Evolutionary conservation across 345 rosid species (phyloP).

Genomic region (Raphanus raphanistrum): DNA sequence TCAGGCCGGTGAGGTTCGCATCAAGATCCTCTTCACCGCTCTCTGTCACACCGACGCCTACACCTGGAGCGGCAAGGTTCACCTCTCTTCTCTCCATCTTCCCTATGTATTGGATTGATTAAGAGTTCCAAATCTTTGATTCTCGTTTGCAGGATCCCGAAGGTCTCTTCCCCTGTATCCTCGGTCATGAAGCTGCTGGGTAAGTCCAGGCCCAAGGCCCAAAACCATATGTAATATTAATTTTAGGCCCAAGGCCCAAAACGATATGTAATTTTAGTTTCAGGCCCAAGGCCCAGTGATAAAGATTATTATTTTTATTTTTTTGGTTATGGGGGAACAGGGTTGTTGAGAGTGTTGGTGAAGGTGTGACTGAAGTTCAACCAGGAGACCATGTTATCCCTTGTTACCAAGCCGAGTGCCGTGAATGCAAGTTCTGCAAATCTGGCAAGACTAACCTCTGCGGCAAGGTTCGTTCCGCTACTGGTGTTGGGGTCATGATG

Average conservation of each 20-base stretch:
- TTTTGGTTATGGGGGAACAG: slow-evolving; percentile 17
- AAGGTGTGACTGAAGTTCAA: slow-evolving; percentile 89
- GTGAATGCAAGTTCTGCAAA: slow-evolving; percentile 96
- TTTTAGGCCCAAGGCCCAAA: too few species aligned
- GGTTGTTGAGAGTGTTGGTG: slow-evolving; percentile 96
- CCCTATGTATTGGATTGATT: background rate
- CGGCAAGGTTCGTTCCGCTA: slow-evolving; percentile 86
- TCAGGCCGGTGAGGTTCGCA: slow-evolving; percentile 94
- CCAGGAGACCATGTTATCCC: slow-evolving; percentile 97
- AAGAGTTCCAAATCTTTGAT: background rate
- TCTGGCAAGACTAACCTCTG: slow-evolving; percentile 98
- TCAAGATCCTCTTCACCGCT: slow-evolving; percentile 84
- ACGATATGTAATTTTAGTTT: too few species aligned
- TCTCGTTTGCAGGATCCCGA: slow-evolving; percentile 76
- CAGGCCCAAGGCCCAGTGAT: too few species aligned
- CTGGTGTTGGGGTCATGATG: slow-evolving; percentile 98
- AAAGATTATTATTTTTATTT: too few species aligned
- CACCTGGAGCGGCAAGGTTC: slow-evolving; percentile 99
- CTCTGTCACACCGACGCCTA: slow-evolving; percentile 98
- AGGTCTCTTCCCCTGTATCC: slow-evolving; percentile 93
- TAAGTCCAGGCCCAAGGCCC: too few species aligned
- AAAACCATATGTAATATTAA: too few species aligned
- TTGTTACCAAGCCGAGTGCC: slow-evolving; percentile 98
- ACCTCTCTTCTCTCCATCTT: background rate
- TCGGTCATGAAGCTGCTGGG: slow-evolving; percentile 99